These are phyloP conservation scores for Venturia carpophila DNA, from an alignment of 2,329 filamentous ascomycete genomes.

Conservation along the genomic window DNA sequence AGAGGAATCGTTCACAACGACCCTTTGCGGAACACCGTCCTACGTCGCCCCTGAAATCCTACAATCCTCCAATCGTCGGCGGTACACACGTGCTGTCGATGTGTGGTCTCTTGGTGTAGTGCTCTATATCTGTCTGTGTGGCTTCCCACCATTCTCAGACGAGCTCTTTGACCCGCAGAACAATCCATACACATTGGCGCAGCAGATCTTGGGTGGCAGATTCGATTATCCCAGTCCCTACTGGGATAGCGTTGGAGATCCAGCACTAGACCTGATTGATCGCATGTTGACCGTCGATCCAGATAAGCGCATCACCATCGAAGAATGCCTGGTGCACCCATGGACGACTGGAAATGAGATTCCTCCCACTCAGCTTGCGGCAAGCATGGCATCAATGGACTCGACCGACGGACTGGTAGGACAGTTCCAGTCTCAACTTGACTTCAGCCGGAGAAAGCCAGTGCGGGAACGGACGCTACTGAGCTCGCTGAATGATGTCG, in stretches of 20 bases:
- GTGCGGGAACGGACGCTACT: slow-evolving; percentile 78
- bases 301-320: slow-evolving; percentile 74
- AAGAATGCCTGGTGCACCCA: slow-evolving; percentile 83
- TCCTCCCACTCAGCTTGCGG: slow-evolving; percentile 11
- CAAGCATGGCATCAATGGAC: slow-evolving; percentile 45
- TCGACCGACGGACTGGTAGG: slow-evolving; percentile 85
- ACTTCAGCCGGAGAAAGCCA: slow-evolving; percentile 75
- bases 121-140: slow-evolving; percentile 92
- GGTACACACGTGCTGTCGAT: slow-evolving; percentile 92
- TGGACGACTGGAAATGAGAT: slow-evolving; percentile 60
- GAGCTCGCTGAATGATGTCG: slow-evolving; percentile 69
- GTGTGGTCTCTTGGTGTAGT: slow-evolving; percentile 98
- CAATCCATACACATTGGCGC: slow-evolving; percentile 76
- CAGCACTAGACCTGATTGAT: slow-evolving; percentile 88
- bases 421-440: slow-evolving; percentile 46
- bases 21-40: slow-evolving; percentile 78
- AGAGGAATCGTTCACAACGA: slow-evolving; percentile 96
- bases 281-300: slow-evolving; percentile 87
- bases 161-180: slow-evolving; percentile 68
- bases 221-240: slow-evolving; percentile 97
- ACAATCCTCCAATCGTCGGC: slow-evolving; percentile 68
- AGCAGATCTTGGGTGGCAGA: slow-evolving; percentile 80
- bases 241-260: slow-evolving; percentile 82
- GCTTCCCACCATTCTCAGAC: slow-evolving; percentile 94
- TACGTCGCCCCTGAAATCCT: slow-evolving; percentile 92